These are phyloP conservation scores for Aspergillus calidoustus DNA, from an alignment of 2,329 filamentous ascomycete species.

Conservation along the genomic window DNA sequence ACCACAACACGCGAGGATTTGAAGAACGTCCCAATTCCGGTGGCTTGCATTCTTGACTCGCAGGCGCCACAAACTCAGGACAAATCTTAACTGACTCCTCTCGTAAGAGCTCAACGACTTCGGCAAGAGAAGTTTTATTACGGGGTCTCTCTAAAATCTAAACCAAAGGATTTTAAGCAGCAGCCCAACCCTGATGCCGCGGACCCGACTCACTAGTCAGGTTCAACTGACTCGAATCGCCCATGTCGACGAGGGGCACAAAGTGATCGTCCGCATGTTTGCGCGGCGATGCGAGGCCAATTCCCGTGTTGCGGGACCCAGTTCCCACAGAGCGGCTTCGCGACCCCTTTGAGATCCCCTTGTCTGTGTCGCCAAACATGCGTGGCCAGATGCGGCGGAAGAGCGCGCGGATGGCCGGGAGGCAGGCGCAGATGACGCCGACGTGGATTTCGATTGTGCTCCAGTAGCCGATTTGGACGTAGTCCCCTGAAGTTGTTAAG, in stretches of 20 bases:
- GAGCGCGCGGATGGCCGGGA: constrained; percentile 42
- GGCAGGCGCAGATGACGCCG: constrained; percentile 37
- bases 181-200: not conserved
- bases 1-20: too few relatives aligned
- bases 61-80: too few relatives aligned
- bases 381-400: constrained; percentile 43
- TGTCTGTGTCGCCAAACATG: constrained; percentile 40
- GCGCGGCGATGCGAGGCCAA: not conserved
- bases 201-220: not conserved
- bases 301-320: not conserved
- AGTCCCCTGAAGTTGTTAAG: constrained; percentile 31
- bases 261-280: constrained; percentile 2
- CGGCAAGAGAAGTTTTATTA: too few relatives aligned
- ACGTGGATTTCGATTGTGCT: constrained; percentile 37
- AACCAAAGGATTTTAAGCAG: not conserved
- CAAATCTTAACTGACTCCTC: too few relatives aligned
- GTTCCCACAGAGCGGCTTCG: not conserved
- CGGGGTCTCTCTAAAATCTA: too few relatives aligned
- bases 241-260: constrained; percentile 10
- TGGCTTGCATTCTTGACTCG: too few relatives aligned
- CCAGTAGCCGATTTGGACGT: constrained; percentile 36
- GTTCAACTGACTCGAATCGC: not conserved
- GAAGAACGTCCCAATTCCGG: too few relatives aligned
- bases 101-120: too few relatives aligned
- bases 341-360: not conserved